Evolutionary conservation across 75 land plant genomes (phyloP), one percentile per base, ranked within the genome.

Genomic region (Ceratopteris richardii): DNA sequence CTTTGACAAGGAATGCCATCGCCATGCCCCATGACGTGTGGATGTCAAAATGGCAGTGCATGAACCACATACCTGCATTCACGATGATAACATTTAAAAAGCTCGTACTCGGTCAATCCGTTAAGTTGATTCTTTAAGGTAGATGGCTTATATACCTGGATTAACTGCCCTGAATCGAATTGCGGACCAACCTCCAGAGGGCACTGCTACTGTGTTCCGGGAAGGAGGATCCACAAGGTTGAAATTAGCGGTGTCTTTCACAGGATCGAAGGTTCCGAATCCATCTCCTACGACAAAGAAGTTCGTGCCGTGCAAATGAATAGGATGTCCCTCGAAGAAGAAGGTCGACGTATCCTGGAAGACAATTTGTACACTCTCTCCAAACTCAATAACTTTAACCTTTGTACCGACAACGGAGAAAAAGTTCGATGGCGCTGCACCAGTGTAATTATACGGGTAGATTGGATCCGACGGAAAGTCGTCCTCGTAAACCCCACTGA

Each of bases 1-100:
- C 57, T 42, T 69, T 72, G 19, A 78, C 80, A 21, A 68, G 29
- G 22, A 76, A 78, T 3, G 63, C 80, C 68, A 64, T 76, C 27
- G 44, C 73, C 65, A 78, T 29, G 21, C 80, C 80, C 80, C 80
- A 68, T 5, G 79, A 57, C 11, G 64, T 42, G 30, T 77, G 79
- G 12, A 62, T 57, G 12, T 77, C 79, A n/a, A 77, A 44, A 47
- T 77, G 79, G 54, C 79, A 77, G 42, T 77, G 79, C 62, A 77
- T 56, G 18, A 77, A 22, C 79, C 79, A 77, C 5, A 77, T 28
- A 16, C 79, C 37, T 33, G 37, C 37, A 33, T 33, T 33, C 3
- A 33, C 37, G 3, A 33, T 33, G 9, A 33, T 4, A 33, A 33
- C 3, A 3, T 33, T 9, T 33, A 9, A 33, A 33, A 33, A 33